Base-by-base conservation (phyloP, 2,329 filamentous ascomycete genomes). In the Aspergillus hortae region DNA sequence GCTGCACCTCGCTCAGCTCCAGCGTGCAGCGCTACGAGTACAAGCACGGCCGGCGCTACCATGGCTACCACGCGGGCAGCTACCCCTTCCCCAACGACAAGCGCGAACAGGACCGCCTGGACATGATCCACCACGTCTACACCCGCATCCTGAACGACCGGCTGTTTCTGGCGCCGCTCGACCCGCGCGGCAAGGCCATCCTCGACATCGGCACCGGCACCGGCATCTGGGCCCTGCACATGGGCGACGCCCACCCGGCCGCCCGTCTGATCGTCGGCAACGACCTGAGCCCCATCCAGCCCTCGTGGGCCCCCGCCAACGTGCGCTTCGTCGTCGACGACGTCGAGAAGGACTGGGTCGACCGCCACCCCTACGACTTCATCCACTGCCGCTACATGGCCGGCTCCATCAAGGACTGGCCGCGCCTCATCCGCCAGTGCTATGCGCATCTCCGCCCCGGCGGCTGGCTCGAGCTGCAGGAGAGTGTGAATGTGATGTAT, bases 201-300 rank as follows among this genome's bases (percentile, higher is more conserved):
- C 61, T 76, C 9, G 72, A 75, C 55, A 74, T 67, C 35, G 73
- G 54, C 64, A 75, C 73, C 49, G 73, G 55, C 56, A 76, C 59
- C 2, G 64, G 65, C 1, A 61, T 65, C 42, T 67, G 64, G 65
- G 64, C 63, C n/a, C 66, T 67, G 11, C 68, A 74, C 30, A 66
- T 70, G 9, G 68, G 64, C 51, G 56, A 74, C 60, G 52, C 64
- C 36, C 61, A 69, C 49, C 70, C 72, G 17, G 56, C 58, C 36
- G 71, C 75, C 17, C 63, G 27, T 66, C 30, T 68, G 4, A 53
- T 81, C 42, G 68, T 73, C 6, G 78, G 77, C 21, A 77, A 69
- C 14, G 77, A 79, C 53, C 69, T 79, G 43, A 76, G 73, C 11
- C 76, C 77, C 11, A 67, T 67, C 49, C 64, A 67, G 52, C 62